Conservation (phyloP, 1,139 yeast species). For the Debaryomycetaceae sp. region DNA sequence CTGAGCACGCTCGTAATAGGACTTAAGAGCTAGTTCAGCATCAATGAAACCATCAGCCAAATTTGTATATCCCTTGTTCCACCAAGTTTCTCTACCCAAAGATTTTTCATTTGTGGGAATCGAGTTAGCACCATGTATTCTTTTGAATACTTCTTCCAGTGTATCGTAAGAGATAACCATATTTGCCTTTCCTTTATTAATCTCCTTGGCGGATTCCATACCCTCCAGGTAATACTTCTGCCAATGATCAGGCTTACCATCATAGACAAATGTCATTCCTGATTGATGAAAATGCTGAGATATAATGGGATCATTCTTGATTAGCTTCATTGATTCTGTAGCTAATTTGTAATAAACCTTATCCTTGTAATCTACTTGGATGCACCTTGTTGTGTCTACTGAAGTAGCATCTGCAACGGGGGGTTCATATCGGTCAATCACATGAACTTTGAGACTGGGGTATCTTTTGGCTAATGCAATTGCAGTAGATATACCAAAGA, state of each 20-base stretch:
- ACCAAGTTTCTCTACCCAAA: constrained; percentile 1
- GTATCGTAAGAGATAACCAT: constrained; percentile 1
- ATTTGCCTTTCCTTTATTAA: constrained; percentile 2
- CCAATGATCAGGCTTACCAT: constrained; percentile 3
- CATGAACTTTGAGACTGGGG: background rate
- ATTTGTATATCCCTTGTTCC: constrained; percentile 3
- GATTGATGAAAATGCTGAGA: constrained; percentile 1
- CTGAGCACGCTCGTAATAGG: constrained; percentile 2
- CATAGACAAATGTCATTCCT: constrained; percentile 3
- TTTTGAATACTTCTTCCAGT: constrained; percentile 1
- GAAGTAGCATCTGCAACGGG: constrained; percentile 4
- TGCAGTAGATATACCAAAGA: constrained; percentile 12
- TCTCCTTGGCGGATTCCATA: constrained; percentile 1
- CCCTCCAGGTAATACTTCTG: constrained; percentile 1
- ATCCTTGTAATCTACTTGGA: constrained; percentile 2
- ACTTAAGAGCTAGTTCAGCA: constrained; percentile 1
- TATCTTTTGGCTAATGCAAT: constrained; percentile 6
- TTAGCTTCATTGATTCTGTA: background rate
- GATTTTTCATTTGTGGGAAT: background rate
- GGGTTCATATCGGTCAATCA: background rate
- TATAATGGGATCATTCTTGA: constrained; percentile 2
- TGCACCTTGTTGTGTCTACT: constrained; percentile 3
- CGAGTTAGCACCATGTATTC: constrained; percentile 2
- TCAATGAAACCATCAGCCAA: constrained; percentile 2
- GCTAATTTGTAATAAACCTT: constrained; percentile 1